Base-by-base conservation (phyloP, 2,329 filamentous ascomycete species). In the Hawksworthiomyces lignivorus region DNA sequence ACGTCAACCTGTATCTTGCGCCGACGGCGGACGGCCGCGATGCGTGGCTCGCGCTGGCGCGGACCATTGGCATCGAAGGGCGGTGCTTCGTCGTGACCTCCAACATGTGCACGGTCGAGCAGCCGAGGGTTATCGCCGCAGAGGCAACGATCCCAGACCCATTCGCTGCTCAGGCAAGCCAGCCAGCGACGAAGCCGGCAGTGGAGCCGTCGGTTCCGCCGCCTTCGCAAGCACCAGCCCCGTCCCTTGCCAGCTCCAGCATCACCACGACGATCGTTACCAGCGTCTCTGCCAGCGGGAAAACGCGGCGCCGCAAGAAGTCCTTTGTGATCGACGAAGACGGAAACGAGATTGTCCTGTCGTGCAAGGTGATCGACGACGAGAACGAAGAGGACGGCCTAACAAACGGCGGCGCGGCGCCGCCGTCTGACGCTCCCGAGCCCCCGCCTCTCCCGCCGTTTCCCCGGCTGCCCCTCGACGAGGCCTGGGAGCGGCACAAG, bases 1-100 rank as follows among this genome's bases (percentile, higher is more conserved):
- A 94, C 56, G 80, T 96, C 54, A 94, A 94, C 59, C 65, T 96
- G 11, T 96, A 90, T 62, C 76, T 96, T 2, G 88, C 89, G 0
- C 90, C 90, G 0, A 96, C 89, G 1, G 89, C 89, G 2, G 90
- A 96, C 63, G 77, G 72, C 17, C 73, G 89, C 47, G 84, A 90
- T 54, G 80, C 85, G 0, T 97, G 90, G 90, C 63, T 86, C 19
- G 66, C 78, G 0, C 67, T 94, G n/a, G 83, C 95, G 79, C 75
- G 82, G 39, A 94, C 88, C 0, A 70, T 92, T 7, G 88, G 79
- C 3, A 72, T 77, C 40, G 90, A 97, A 61, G 85, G 88, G 0
- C 73, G 89, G 17, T 86, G 86, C 52, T 89, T 94, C 52, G 88
- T 96, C 15, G 66, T 96, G 4, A 87, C 79, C 55, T 80, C 85